phyloP scores from a whole-genome alignment of 2,329 filamentous ascomycete species.

The Diaporthe vaccinii region DNA sequence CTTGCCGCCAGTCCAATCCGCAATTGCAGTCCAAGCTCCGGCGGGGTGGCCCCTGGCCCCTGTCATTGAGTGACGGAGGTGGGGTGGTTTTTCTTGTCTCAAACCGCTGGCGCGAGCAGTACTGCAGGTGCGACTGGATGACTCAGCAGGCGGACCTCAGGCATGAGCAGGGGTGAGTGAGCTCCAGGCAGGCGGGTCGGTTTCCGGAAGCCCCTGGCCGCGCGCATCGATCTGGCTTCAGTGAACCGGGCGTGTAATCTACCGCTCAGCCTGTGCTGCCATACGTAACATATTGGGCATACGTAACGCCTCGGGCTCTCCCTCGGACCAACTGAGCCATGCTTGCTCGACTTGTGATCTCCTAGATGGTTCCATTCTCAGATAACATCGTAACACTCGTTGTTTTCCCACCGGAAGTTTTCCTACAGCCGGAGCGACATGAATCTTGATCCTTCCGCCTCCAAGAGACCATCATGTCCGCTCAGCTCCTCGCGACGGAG shows the following conservation, averaged over 20 bases:
- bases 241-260: conserved; percentile 3
- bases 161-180: neutral
- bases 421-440: conserved; percentile 13
- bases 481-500: conserved; percentile 89
- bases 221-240: conserved; percentile 30
- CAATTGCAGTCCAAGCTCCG: conserved; percentile 21
- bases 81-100: conserved; percentile 8
- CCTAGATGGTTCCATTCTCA: conserved; percentile 9
- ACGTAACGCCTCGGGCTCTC: conserved; percentile 11
- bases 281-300: conserved; percentile 22
- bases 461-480: conserved; percentile 77
- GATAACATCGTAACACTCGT: conserved; percentile 4
- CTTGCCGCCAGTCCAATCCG: conserved; percentile 13
- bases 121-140: neutral
- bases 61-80: conserved; percentile 25
- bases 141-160: conserved; percentile 13
- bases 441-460: conserved; percentile 27
- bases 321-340: conserved; percentile 11
- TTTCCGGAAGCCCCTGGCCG: conserved; percentile 27
- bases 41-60: conserved; percentile 19
- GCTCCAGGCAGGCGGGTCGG: conserved; percentile 19
- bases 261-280: neutral
- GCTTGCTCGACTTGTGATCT: neutral
- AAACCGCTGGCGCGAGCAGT: neutral
- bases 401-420: neutral